Evolutionary conservation across 78 protist species (phyloP), one percentile per base, ranked within the genome.

Genomic region (Dictyostelium discoideum): DNA sequence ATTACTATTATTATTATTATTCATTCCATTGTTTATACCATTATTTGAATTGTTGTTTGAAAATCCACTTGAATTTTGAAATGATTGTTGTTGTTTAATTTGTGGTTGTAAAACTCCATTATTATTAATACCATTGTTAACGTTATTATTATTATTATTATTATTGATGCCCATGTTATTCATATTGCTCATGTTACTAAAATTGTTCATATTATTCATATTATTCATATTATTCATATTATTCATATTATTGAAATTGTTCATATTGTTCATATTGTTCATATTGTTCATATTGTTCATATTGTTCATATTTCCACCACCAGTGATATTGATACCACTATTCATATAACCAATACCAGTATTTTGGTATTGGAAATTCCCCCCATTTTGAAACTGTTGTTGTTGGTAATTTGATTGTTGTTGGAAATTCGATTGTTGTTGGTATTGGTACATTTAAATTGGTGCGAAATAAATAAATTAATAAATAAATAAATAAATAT

Each of bases 391-490:
- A n/a, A 50, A 24, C 11, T 74, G 83, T 26, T 69, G 83, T 26
- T 69, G 92, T 44, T 85, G 90, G 65, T 84, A 84, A 18, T 69
- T 69, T 69, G 69, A 60, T 60, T 60, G 69, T 57, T 57, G 67
- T 60, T 60, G 69, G 69, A 60, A 60, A 60, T 60, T 60, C 69
- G 69, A 60, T 60, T 24, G 77, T 11, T 69, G 77, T 69, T 69
- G 77, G 76, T 67, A 67, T 69, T 69, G 77, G 77, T 69, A 69
- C 77, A 69, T 69, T 69, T 69, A 69, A 60, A 60, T 60, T 60
- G 69, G 20, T 5, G 69, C 3, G 20, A 46, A 46, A 46, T 63
- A 63, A 46, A 46, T 46, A 46, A 46, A 46, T 46, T 6, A 46
- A 46, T 46, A 46, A 46, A 46, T 46, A 46, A 46, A 46, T 46